These are phyloP conservation scores for Metschnikowia hibisci DNA, from an alignment of 805 yeast genomes.

Conservation along the genomic window DNA sequence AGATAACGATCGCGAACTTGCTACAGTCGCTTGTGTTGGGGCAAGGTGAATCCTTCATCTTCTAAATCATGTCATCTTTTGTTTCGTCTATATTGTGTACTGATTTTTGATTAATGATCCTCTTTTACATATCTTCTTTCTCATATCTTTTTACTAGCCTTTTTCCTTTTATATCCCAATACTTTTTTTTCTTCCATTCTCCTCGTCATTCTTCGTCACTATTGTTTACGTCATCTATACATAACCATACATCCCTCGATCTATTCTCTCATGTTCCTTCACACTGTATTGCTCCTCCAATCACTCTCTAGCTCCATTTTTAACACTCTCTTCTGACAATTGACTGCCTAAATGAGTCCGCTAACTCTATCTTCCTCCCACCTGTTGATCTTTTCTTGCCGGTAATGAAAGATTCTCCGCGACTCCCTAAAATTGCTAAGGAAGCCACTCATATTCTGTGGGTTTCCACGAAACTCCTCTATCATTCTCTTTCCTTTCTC, in stretches of 20 bases:
- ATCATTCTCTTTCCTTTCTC: slow-evolving; percentile 2
- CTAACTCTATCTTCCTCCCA: slow-evolving; percentile 44
- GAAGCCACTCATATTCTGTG: slow-evolving; percentile 16
- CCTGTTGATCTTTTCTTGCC: slow-evolving; percentile 36
- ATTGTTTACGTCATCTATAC: no score
- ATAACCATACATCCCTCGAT: background rate
- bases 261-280: no score
- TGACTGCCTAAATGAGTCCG: slow-evolving; percentile 27
- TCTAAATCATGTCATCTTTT: no score
- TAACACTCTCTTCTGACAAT: background rate
- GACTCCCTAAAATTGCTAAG: slow-evolving; percentile 21
- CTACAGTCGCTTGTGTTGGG: no score
- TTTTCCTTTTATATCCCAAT: no score
- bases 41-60: no score
- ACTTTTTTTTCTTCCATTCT: no score
- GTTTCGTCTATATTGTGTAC: no score
- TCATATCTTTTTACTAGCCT: no score
- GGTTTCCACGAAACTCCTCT: slow-evolving; percentile 1
- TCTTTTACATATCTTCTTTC: no score
- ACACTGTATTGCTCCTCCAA: background rate
- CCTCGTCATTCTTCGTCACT: no score
- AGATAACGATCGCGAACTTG: background rate
- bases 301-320: background rate
- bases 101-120: no score
- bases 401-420: slow-evolving; percentile 30